phyloP scores from a whole-genome alignment of 164 flowering plant genomes.

The grape (Vitis vinifera) region DNA sequence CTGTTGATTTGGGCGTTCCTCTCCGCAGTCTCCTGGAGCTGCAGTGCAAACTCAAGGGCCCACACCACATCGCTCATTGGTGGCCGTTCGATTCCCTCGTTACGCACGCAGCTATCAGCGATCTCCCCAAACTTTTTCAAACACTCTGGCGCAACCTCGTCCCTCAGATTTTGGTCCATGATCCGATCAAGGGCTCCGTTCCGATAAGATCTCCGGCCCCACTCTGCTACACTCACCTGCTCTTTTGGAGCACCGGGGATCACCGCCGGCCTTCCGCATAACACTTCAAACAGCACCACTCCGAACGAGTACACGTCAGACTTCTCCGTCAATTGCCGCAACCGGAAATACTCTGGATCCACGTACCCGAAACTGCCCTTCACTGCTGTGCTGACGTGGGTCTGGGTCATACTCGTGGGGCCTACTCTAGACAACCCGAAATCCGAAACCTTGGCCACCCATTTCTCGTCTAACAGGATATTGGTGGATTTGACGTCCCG shows the following conservation, averaged over 20 bases:
- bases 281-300: constrained; percentile 34
- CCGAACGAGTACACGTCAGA: constrained; percentile 48
- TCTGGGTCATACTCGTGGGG: constrained; percentile 2
- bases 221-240: constrained; percentile 21
- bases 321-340: constrained; percentile 31
- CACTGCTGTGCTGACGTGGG: constrained; percentile 37
- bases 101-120: constrained; percentile 29
- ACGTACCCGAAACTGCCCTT: constrained; percentile 46
- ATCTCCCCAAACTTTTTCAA: constrained; percentile 23
- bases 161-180: constrained; percentile 22
- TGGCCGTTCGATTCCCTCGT: constrained; percentile 28
- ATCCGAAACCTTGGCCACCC: constrained; percentile 50
- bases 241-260: constrained; percentile 11
- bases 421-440: constrained; percentile 49
- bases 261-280: constrained; percentile 28
- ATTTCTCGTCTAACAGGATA: constrained; percentile 37
- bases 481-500: constrained; percentile 50
- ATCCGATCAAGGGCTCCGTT: constrained; percentile 19
- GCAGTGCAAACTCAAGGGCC: constrained; percentile 32
- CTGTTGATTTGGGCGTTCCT: not conserved
- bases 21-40: constrained; percentile 37
- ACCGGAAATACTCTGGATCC: constrained; percentile 38
- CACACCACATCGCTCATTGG: constrained; percentile 34
- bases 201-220: constrained; percentile 14
- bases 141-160: constrained; percentile 21